Percentiles rank a stretch among this genome's conserved stretches.
Conservation (phyloP, 352 stramenopile species). For the Phytophthora macrochlamydospora region DNA sequence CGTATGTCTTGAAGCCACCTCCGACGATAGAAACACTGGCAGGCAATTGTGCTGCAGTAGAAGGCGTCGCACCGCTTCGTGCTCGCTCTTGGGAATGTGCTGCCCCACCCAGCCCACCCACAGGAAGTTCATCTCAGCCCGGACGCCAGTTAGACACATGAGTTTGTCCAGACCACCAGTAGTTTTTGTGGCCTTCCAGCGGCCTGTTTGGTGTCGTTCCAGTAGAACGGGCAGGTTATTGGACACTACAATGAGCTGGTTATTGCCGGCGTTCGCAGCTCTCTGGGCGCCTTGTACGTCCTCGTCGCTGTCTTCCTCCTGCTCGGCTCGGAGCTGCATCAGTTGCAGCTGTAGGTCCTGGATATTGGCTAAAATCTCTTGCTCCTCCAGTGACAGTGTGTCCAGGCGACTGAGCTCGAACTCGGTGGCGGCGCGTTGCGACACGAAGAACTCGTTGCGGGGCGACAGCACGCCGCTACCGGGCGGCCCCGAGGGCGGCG, state of each 20-base stretch:
- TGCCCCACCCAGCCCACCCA: slow-evolving; percentile 92
- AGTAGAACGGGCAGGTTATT: slow-evolving; percentile 86
- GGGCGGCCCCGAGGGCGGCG: slow-evolving; percentile 30
- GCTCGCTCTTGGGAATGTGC: slow-evolving; percentile 84
- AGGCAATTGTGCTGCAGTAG: slow-evolving; percentile 88
- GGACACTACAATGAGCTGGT: slow-evolving; percentile 87
- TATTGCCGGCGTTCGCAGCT: slow-evolving; percentile 3
- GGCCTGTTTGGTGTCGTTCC: slow-evolving; percentile 73
- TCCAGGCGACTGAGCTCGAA: slow-evolving; percentile 72
- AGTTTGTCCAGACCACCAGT: slow-evolving; percentile 88
- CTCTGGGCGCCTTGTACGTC: slow-evolving; percentile 32
- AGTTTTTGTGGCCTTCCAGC: slow-evolving; percentile 86
- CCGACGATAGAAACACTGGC: slow-evolving; percentile 84
- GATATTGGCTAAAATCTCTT: slow-evolving; percentile 90
- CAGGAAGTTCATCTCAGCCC: slow-evolving; percentile 72
- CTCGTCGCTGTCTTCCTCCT: slow-evolving; percentile 69
- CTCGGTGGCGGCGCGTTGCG: slow-evolving; percentile 64
- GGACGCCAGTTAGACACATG: slow-evolving; percentile 77
- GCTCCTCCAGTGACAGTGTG: slow-evolving; percentile 80
- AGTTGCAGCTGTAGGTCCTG: slow-evolving; percentile 90
- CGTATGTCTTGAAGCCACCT: slow-evolving; percentile 87
- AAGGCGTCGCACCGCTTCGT: slow-evolving; percentile 71
- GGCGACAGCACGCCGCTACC: slow-evolving; percentile 45
- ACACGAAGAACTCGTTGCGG: slow-evolving; percentile 81
- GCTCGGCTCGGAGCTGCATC: slow-evolving; percentile 71